A percentile compares a stretch with the other conserved stretches of the same genome.
Evolutionary conservation across 2,329 filamentous ascomycete genomes (phyloP).

Genomic region (Penicillium sp.): DNA sequence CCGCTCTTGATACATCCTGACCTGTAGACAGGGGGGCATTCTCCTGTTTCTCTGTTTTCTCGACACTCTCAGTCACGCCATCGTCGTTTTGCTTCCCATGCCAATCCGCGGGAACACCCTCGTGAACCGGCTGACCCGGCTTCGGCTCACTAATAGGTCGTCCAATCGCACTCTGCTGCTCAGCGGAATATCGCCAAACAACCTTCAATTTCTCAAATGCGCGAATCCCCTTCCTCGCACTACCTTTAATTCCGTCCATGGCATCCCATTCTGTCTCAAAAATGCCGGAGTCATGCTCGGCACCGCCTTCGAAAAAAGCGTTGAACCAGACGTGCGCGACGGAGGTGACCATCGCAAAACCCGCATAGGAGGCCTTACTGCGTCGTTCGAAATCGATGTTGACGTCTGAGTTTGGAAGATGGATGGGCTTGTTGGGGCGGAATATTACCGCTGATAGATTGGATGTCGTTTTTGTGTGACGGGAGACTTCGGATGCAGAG

Average conservation of each 20-base stretch:
- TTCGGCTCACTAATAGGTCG: constrained; percentile 66
- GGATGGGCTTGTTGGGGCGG: constrained; percentile 68
- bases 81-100: constrained; percentile 56
- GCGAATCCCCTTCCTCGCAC: constrained; percentile 75
- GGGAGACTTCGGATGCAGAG: constrained; percentile 39
- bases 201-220: constrained; percentile 83
- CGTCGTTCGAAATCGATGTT: constrained; percentile 88
- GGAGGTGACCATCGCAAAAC: constrained; percentile 86
- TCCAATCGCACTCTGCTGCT: constrained; percentile 29
- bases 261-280: constrained; percentile 74
- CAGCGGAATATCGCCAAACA: constrained; percentile 69
- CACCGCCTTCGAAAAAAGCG: constrained; percentile 84
- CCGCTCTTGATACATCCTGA: constrained; percentile 2
- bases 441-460: constrained; percentile 77
- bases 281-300: constrained; percentile 68
- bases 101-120: constrained; percentile 75
- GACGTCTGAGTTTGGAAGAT: constrained; percentile 79
- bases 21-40: constrained; percentile 4
- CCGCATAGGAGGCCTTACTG: constrained; percentile 75
- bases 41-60: constrained; percentile 16
- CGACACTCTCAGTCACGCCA: neutral
- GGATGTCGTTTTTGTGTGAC: constrained; percentile 33
- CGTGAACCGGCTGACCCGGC: constrained; percentile 68
- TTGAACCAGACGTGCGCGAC: constrained; percentile 99
- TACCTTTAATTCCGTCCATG: constrained; percentile 95